Evolutionary conservation across 805 yeast genomes (phyloP), one percentile per base, ranked within the genome.

Genomic region (Candida namnaoensis): DNA sequence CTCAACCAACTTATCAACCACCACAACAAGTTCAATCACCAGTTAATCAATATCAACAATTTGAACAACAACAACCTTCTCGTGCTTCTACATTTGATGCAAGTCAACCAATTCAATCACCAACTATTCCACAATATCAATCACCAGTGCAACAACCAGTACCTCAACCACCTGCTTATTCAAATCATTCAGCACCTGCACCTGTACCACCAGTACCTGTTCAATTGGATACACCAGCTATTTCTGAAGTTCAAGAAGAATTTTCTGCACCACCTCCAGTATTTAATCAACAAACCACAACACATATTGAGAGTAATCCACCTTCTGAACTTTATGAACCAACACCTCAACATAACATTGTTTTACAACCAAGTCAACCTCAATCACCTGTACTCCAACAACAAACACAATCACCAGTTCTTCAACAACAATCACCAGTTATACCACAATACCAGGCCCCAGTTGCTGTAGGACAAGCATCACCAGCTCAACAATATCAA

Each of bases 101-200:
- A 19, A 19, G 19, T 28, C 15, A 46, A 48, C 14, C 61, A 57
- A 32, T 23, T 38, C 8, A 28, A 38, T 25, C 34, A 23, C 12
- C 15, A 32, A 7, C 41, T 36, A 27, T 14, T 5, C n/a, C 35
- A 38, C 25, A 28, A 10, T 12, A 11, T 11, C n/a, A 11, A 30
- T 30, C 33, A 12, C 34, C 28, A 11, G 35, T 42, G n/a, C 35
- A 6, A 1, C 41, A 41, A 28, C 36, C 26, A 11, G 35, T 42
- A 23, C 35, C 12, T 5, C 41, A 41, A 28, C 36, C 26, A 25
- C n/a, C 19, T 26, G 28, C 28, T 26, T 26, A 26, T 32, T 12
- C 45, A 42, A 28, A 39, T 4, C 7, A 7, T 41, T 7, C 45
- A 38, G n/a, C 43, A 38, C 24, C 36, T 15, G 13, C 32, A 10